phyloP scores from a whole-genome alignment of 805 yeast genomes.

The Wickerhamiella hasegawae region DNA sequence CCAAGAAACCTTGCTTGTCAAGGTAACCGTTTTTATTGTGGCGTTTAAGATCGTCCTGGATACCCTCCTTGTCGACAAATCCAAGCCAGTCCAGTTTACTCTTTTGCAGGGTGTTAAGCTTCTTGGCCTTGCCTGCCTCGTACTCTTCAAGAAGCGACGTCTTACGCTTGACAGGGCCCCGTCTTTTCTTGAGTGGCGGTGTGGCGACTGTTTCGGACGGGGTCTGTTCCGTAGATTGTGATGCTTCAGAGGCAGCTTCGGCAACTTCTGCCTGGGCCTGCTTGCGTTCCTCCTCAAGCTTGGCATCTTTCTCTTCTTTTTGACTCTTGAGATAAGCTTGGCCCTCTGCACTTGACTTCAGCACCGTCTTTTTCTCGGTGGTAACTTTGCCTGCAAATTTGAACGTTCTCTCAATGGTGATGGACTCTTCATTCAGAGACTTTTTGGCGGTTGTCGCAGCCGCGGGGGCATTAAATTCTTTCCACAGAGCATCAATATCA shows the following conservation, averaged over 20 bases:
- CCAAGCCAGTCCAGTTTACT: slow-evolving; percentile 90
- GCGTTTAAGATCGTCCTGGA: slow-evolving; percentile 62
- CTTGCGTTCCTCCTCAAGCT: slow-evolving; percentile 10
- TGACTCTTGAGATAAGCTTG: slow-evolving; percentile 46
- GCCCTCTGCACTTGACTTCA: slow-evolving; percentile 69
- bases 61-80: slow-evolving; percentile 74
- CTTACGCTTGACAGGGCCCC: slow-evolving; percentile 39
- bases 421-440: slow-evolving; percentile 9
- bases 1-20: slow-evolving; percentile 79
- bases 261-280: slow-evolving; percentile 11
- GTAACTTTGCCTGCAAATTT: slow-evolving; percentile 80
- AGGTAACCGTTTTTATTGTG: slow-evolving; percentile 83
- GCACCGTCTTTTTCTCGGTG: slow-evolving; percentile 66
- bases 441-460: slow-evolving; percentile 1
- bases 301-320: slow-evolving; percentile 8
- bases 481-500: slow-evolving; percentile 40
- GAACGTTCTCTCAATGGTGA: slow-evolving; percentile 61
- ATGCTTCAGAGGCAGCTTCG: not conserved
- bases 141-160: slow-evolving; percentile 65
- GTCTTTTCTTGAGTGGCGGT: slow-evolving; percentile 7
- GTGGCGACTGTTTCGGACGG: slow-evolving; percentile 1
- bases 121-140: slow-evolving; percentile 50
- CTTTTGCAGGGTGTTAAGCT: slow-evolving; percentile 82
- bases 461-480: slow-evolving; percentile 27
- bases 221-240: not conserved